Evolutionary conservation across 179 eudicot species (phyloP), one percentile per base, ranked within the genome.

Genomic region (Beta corolliflora): DNA sequence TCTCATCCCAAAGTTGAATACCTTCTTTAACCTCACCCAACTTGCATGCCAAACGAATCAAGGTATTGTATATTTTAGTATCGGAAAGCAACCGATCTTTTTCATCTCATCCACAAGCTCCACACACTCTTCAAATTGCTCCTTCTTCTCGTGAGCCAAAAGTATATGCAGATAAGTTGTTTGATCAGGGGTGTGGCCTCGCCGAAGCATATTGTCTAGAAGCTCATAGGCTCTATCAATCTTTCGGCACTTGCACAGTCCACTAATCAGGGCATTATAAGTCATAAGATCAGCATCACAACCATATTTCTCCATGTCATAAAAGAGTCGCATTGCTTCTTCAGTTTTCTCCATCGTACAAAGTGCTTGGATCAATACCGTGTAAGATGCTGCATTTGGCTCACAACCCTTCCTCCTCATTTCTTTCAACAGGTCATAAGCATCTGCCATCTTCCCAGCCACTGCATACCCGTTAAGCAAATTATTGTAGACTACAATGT

Each of bases 351-450:
- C 93, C 83, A 89, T 86, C 56, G 84, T 81, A 88, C 98, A 93
- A 68, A 93, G 97, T 21, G 93, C 94, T 86, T 95, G 98, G 74
- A 95, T 95, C 91, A 95, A 80, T 75, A 88, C 88, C 0, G 98
- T 95, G 82, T 85, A 95, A 9, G 98, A 92, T 9, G 97, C 88
- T 36, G 89, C 97, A 86, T 92, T 91, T 18, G 97, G 98, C 73
- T 90, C 87, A 88, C 97, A 92, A 75, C 93, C 90, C 79, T 95
- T 95, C 82, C 89, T 86, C 81, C 92, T 93, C 97, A 95, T 95
- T 87, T 95, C 98, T 80, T 90, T 69, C 88, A 95, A 88, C 75
- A 95, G 93, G 85, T 93, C 93, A 82, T 90, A 93, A 58, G 93
- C 97, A 87, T 95, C 97, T 0, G 85, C 90, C 90, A 95, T 93